phyloP scores from a whole-genome alignment of 106 monocot species.

The Iris macrosiphon region DNA sequence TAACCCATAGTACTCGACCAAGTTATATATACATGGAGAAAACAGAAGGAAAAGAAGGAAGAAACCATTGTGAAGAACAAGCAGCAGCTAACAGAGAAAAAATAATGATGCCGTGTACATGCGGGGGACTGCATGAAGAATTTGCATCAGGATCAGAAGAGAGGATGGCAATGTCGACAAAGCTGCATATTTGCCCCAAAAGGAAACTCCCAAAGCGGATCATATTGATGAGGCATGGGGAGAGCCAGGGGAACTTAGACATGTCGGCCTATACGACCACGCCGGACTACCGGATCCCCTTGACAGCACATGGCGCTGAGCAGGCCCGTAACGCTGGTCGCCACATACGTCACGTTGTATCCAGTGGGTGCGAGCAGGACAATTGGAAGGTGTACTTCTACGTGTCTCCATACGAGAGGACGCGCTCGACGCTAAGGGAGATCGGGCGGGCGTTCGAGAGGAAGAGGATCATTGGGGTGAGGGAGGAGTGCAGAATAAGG shows the following conservation, averaged over 20 bases:
- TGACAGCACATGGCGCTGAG: constrained; percentile 45
- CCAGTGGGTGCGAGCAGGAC: not conserved
- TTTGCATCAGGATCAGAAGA: too few relatives aligned
- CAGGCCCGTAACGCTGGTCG: constrained; percentile 67
- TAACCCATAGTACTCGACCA: too few relatives aligned
- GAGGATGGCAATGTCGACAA: too few relatives aligned
- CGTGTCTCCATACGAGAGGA: constrained; percentile 79
- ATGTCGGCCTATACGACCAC: constrained; percentile 78
- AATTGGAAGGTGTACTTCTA: constrained; percentile 90
- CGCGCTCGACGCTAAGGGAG: constrained; percentile 59
- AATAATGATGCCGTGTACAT: too few relatives aligned
- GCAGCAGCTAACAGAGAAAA: too few relatives aligned
- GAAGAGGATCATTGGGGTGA: constrained; percentile 46
- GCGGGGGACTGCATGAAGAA: too few relatives aligned
- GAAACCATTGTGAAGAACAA: too few relatives aligned
- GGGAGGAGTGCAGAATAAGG: constrained; percentile 76
- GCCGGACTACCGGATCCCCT: constrained; percentile 78
- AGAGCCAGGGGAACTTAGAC: constrained; percentile 90
- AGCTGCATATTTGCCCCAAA: not conserved
- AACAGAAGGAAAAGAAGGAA: too few relatives aligned
- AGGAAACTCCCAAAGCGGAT: constrained; percentile 67
- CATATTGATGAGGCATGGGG: constrained; percentile 82
- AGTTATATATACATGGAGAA: too few relatives aligned
- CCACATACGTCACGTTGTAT: constrained; percentile 26
- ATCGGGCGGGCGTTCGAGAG: constrained; percentile 50